These are phyloP conservation scores for Phyllosticta ampelicida DNA, from an alignment of 2,329 filamentous ascomycete genomes.

Conservation along the genomic window DNA sequence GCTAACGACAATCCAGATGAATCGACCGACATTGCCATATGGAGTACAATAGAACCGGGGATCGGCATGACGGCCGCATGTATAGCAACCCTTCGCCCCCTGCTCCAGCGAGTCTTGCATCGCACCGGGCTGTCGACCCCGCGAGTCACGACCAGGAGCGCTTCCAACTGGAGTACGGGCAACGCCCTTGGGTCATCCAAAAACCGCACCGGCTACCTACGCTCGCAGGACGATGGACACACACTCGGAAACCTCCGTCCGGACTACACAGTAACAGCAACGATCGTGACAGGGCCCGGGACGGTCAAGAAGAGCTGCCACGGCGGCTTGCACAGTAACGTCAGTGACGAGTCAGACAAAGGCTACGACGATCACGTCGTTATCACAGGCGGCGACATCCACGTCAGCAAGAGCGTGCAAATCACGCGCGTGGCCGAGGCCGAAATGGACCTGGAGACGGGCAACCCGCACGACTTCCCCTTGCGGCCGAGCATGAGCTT, in stretches of 20 bases:
- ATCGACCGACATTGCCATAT: slow-evolving; percentile 9
- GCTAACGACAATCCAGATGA: neutral
- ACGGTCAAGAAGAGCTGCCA: neutral
- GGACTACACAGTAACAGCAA: neutral
- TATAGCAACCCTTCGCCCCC: slow-evolving; percentile 39
- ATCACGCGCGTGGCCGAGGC: slow-evolving; percentile 4
- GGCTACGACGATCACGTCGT: slow-evolving; percentile 5
- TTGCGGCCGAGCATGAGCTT: neutral
- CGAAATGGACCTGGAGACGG: neutral
- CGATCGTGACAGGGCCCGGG: neutral
- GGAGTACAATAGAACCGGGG: slow-evolving; percentile 23
- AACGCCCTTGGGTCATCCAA: neutral
- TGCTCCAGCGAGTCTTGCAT: slow-evolving; percentile 28
- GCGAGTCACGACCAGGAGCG: slow-evolving; percentile 9
- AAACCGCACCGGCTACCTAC: neutral
- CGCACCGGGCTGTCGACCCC: slow-evolving; percentile 16
- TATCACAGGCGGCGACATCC: slow-evolving; percentile 1
- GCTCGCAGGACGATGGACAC: neutral
- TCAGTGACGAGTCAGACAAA: slow-evolving; percentile 4
- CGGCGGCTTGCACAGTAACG: neutral
- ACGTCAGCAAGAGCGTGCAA: slow-evolving; percentile 8
- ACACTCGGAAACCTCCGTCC: neutral
- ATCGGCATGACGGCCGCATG: slow-evolving; percentile 36
- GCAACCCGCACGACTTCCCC: neutral
- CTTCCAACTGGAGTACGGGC: neutral